Percentiles rank a stretch among this genome's conserved stretches.
phyloP scores from a whole-genome alignment of 805 yeast species.

The Starmera amethionina region DNA sequence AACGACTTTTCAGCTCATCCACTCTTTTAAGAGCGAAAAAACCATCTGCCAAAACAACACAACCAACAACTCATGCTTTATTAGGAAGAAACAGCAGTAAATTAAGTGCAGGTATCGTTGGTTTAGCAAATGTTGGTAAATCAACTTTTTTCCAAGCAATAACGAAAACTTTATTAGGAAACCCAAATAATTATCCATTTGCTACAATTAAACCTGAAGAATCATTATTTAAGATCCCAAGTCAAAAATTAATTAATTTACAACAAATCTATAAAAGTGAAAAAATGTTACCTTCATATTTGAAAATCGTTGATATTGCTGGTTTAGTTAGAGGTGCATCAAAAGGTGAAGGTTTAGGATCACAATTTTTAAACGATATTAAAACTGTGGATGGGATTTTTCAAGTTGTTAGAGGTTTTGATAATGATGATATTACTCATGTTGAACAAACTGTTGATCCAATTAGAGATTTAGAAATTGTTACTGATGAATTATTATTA shows the following conservation, averaged over 20 bases:
- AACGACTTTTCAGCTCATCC: not conserved
- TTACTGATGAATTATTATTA: conserved; percentile 64
- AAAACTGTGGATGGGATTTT: conserved; percentile 75
- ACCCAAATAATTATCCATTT: conserved; percentile 74
- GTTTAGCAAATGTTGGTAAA: conserved; percentile 74
- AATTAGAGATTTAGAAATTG: conserved; percentile 62
- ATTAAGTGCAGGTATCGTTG: conserved; percentile 57
- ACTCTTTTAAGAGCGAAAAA: conserved; percentile 9
- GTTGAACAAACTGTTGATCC: conserved; percentile 68
- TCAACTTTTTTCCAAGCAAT: conserved; percentile 77
- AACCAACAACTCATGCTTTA: conserved; percentile 7
- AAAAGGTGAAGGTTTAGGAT: conserved; percentile 79
- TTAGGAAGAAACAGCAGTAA: conserved; percentile 19
- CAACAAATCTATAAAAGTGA: conserved; percentile 48
- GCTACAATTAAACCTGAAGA: conserved; percentile 77
- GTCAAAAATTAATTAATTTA: conserved; percentile 46
- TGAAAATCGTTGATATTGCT: conserved; percentile 72
- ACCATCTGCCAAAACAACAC: conserved; percentile 2
- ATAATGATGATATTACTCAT: conserved; percentile 69
- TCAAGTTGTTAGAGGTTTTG: conserved; percentile 70
- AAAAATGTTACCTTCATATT: conserved; percentile 54
- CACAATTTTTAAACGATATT: conserved; percentile 69
- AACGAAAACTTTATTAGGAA: conserved; percentile 58
- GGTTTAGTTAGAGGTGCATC: conserved; percentile 77
- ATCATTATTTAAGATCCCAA: conserved; percentile 64